phyloP scores from a whole-genome alignment of 768 basidiomycete genomes.

The Trichaptum fuscoviolaceum region DNA sequence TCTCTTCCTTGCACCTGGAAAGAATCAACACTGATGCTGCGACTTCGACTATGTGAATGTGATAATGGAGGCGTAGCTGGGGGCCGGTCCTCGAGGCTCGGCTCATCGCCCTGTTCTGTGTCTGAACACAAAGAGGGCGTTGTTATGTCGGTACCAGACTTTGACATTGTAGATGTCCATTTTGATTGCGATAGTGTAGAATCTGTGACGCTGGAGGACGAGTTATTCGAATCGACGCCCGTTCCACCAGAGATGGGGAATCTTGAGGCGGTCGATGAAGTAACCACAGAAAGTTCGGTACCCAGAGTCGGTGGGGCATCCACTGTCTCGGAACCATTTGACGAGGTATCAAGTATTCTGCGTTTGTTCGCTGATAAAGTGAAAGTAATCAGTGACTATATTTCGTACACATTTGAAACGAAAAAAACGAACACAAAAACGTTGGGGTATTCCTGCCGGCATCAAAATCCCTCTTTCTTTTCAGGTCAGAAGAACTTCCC shows the following conservation, averaged over 20 bases:
- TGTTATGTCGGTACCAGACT: conserved; percentile 34
- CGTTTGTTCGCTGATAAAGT: neutral
- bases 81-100: conserved; percentile 40
- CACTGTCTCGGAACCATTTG: neutral
- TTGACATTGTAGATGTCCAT: conserved; percentile 24
- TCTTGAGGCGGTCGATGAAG: neutral
- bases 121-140: conserved; percentile 77
- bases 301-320: neutral
- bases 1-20: neutral
- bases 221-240: neutral
- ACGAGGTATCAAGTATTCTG: neutral
- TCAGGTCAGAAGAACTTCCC: neutral
- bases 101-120: conserved; percentile 47
- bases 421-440: neutral
- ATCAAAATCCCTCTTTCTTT: neutral
- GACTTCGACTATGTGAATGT: neutral
- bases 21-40: conserved; percentile 1
- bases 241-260: neutral
- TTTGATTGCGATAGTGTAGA: neutral
- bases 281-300: neutral
- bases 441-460: no score
- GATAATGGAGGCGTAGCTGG: conserved; percentile 45
- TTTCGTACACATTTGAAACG: neutral
- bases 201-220: neutral
- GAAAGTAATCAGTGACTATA: neutral